Conservation (phyloP, 2,329 filamentous ascomycete species). For the Cytospora piceae region DNA sequence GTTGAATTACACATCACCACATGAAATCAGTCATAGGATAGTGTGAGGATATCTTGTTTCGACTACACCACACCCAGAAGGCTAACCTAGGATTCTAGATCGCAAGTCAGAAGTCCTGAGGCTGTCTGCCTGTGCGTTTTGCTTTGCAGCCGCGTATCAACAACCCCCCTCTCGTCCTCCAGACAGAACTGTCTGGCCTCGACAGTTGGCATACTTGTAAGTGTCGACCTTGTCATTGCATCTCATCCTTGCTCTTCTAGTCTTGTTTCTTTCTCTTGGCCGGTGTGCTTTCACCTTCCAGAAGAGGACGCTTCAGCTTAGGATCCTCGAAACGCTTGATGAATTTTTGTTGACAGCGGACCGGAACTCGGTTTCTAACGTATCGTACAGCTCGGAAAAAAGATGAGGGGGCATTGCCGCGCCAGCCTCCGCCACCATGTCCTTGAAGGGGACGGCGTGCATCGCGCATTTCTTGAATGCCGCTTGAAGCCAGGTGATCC, state of each 20-base stretch:
- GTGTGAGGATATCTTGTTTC: background rate
- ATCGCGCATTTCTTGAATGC: constrained; percentile 32
- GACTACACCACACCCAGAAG: background rate
- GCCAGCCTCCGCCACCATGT: constrained; percentile 29
- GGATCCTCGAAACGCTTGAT: background rate
- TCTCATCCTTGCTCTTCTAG: background rate
- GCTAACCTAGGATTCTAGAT: background rate
- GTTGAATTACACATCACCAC: too few species aligned
- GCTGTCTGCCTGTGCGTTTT: background rate
- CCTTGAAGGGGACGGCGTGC: constrained; percentile 31
- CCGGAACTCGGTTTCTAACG: constrained; percentile 32
- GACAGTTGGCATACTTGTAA: background rate
- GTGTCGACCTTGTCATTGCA: background rate
- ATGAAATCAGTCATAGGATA: too few species aligned
- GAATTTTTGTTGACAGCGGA: background rate
- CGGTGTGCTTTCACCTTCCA: background rate
- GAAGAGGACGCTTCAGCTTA: background rate
- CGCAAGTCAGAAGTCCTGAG: background rate
- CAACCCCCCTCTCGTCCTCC: background rate
- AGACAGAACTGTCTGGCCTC: background rate
- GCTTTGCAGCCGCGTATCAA: background rate
- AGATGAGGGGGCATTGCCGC: constrained; percentile 34
- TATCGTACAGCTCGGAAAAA: constrained; percentile 29
- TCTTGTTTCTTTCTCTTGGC: background rate
- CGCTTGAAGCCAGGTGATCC: background rate